Conservation (phyloP, 2,329 filamentous ascomycete genomes). For the Lizonia empirigonia region DNA sequence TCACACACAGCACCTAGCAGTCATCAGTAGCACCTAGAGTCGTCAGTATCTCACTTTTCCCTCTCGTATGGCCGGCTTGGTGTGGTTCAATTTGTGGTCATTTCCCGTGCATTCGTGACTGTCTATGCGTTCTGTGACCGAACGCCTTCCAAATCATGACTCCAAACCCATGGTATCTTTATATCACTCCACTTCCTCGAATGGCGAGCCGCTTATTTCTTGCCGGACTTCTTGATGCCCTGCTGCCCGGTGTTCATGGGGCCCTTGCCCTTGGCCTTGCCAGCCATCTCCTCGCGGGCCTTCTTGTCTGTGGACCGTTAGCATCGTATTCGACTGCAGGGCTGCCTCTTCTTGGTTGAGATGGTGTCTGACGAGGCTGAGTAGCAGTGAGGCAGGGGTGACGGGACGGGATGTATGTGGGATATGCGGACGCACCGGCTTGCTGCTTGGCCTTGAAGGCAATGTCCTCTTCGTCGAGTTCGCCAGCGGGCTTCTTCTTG, state of each 20-base stretch:
- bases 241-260: conserved; percentile 82
- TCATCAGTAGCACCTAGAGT: neutral
- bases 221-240: conserved; percentile 97
- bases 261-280: conserved; percentile 84
- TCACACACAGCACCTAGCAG: neutral
- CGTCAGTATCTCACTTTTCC: neutral
- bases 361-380: conserved; percentile 13
- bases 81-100: neutral
- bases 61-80: no score
- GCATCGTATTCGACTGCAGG: no score
- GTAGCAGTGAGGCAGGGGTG: neutral
- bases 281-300: conserved; percentile 67
- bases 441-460: conserved; percentile 83
- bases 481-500: conserved; percentile 72
- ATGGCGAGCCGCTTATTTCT: conserved; percentile 66
- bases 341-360: no score
- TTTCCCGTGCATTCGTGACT: conserved; percentile 29
- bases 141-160: conserved; percentile 30
- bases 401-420: neutral
- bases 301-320: conserved; percentile 68
- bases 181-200: conserved; percentile 5
- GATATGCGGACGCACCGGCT: conserved; percentile 67
- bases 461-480: conserved; percentile 84
- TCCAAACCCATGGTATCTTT: conserved; percentile 36
- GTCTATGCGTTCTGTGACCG: conserved; percentile 19